Evolutionary conservation across 2,329 filamentous ascomycete species (phyloP).

Genomic region (Bipolaris oryzae): DNA sequence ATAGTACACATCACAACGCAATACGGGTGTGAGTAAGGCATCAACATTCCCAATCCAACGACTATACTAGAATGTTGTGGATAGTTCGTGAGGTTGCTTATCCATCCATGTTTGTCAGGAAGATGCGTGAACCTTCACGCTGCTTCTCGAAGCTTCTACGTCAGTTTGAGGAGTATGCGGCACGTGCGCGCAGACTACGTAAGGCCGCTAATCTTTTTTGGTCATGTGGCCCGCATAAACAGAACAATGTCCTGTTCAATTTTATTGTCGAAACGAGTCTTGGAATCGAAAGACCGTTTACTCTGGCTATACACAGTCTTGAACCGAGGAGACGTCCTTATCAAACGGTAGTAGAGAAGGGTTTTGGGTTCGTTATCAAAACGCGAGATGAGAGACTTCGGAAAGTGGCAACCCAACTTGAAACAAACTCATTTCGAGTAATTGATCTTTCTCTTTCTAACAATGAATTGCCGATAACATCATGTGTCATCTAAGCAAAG

Average conservation of each 20-base stretch:
- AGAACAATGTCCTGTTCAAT: background rate
- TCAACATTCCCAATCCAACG: slow-evolving; percentile 33
- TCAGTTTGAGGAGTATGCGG: slow-evolving; percentile 3
- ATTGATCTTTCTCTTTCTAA: no score
- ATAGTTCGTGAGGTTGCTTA: slow-evolving; percentile 31
- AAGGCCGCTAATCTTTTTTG: slow-evolving; percentile 12
- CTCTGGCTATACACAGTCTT: background rate
- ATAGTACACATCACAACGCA: slow-evolving; percentile 42
- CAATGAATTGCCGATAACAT: no score
- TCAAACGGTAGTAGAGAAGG: no score
- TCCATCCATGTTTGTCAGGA: slow-evolving; percentile 33
- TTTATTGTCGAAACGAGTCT: no score
- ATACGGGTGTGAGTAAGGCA: slow-evolving; percentile 41
- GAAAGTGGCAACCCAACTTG: no score
- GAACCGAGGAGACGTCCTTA: background rate
- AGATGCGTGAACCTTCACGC: slow-evolving; percentile 30
- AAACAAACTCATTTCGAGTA: no score
- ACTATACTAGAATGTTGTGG: slow-evolving; percentile 36
- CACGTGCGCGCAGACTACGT: slow-evolving; percentile 24
- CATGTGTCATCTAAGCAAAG: no score
- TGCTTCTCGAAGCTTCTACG: slow-evolving; percentile 32
- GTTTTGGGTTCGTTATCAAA: no score
- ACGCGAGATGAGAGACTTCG: no score
- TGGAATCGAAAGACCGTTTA: no score
- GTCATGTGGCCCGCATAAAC: background rate